Conservation (phyloP, 495 filamentous ascomycete genomes). For the Penicillium manginii region DNA sequence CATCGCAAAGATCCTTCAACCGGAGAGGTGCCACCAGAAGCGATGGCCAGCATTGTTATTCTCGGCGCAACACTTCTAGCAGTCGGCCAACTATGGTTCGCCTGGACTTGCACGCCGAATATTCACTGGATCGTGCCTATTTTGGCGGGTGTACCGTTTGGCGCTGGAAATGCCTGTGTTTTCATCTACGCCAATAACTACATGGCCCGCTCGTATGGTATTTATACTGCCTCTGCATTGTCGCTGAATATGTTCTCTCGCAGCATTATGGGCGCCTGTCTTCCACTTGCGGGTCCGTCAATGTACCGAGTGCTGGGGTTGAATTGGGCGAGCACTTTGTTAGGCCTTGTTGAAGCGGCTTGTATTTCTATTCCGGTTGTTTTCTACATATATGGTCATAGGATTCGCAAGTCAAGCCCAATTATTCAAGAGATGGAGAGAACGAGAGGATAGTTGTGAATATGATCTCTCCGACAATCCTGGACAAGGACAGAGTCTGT, state of each 20-base stretch:
- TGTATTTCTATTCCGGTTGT: constrained; percentile 79
- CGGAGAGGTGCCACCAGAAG: constrained; percentile 69
- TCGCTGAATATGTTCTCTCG: constrained; percentile 76
- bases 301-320: constrained; percentile 72
- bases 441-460: no score
- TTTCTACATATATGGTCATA: constrained; percentile 75
- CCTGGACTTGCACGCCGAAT: constrained; percentile 75
- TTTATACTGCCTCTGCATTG: constrained; percentile 76
- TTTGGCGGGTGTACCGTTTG: constrained; percentile 77
- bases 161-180: constrained; percentile 71
- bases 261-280: constrained; percentile 66
- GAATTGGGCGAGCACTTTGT: constrained; percentile 77
- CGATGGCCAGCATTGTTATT: constrained; percentile 71
- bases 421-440: constrained; percentile 50
- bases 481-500: no score
- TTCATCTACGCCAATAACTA: constrained; percentile 85
- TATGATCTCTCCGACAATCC: no score
- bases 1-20: constrained; percentile 71
- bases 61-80: constrained; percentile 70
- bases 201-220: constrained; percentile 74
- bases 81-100: constrained; percentile 75
- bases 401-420: constrained; percentile 65
- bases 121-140: constrained; percentile 79
- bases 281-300: constrained; percentile 72
- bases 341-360: constrained; percentile 68